Conservation (phyloP, 768 basidiomycete genomes). For the Lentinula sp. region DNA sequence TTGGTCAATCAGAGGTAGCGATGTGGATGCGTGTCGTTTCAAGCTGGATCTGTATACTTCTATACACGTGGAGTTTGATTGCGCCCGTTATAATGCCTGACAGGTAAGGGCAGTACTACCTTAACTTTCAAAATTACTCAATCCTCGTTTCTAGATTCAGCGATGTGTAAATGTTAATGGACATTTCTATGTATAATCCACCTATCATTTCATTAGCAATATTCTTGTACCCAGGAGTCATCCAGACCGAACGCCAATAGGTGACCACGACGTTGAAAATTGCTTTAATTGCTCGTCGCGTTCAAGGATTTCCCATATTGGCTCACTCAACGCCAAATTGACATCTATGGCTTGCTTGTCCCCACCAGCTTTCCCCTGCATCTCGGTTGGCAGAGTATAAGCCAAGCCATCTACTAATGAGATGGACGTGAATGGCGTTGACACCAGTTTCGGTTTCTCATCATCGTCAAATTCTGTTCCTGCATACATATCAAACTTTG, state of each 20-base stretch:
- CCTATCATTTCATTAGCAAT: neutral
- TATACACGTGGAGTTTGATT: slow-evolving; percentile 84
- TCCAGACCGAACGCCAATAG: neutral
- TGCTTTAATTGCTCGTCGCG: neutral
- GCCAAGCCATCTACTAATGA: slow-evolving; percentile 14
- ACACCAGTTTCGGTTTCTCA: slow-evolving; percentile 10
- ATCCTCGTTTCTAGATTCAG: neutral
- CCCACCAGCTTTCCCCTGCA: slow-evolving; percentile 5
- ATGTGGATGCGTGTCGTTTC: slow-evolving; percentile 99
- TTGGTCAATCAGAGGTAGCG: slow-evolving; percentile 90
- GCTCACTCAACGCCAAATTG: slow-evolving; percentile 10
- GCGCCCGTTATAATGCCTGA: slow-evolving; percentile 92
- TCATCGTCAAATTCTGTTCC: slow-evolving; percentile 9
- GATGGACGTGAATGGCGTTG: slow-evolving; percentile 13
- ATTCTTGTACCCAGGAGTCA: neutral
- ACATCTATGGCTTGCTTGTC: slow-evolving; percentile 14
- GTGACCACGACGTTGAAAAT: neutral
- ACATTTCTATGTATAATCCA: neutral
- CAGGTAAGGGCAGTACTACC: slow-evolving; percentile 35
- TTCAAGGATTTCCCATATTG: slow-evolving; percentile 12
- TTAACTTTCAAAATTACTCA: neutral
- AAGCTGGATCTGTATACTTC: slow-evolving; percentile 86
- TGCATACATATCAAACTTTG: slow-evolving; percentile 15
- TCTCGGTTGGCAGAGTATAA: slow-evolving; percentile 11
- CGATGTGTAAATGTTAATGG: neutral